Base-by-base conservation (phyloP, 2,329 filamentous ascomycete genomes). In the Clonostachys solani region DNA sequence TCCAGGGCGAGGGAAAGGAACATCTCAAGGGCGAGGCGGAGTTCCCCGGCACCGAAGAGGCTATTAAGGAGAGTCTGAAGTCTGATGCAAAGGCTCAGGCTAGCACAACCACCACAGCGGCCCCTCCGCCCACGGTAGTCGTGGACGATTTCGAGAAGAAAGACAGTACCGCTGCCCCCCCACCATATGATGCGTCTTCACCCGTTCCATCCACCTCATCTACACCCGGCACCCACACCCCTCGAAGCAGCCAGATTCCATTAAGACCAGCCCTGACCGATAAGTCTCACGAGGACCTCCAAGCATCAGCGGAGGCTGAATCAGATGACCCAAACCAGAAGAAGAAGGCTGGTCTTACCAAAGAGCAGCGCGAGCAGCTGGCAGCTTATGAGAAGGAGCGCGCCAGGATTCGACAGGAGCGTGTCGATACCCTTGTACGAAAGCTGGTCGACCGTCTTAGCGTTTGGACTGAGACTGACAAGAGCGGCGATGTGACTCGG, bases 381-480 rank as follows among this genome's bases (percentile, higher is more conserved):
- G 84, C 85, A 5, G 92, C 89, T 4, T 92, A 91, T 60, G 94
- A 99, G 63, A 78, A 83, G 54, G 92, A 99, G 73, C 85, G 94
- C 18, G 83, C 85, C 50, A 81, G 79, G 56, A 83, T 95, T 52
- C 87, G 94, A 40, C 84, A 96, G 62, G 91, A 99, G 68, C 89
- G 94, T 51, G 89, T 99, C 23, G 83, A 90, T 50, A 94, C 83
- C 7, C 79, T 99, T 15, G 77, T 84, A 12, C 83, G 84, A 64
- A 97, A 97, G 72, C 80, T 99, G 19, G 72, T 94, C 50, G 90
- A 96, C 65, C 87, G 92, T 49, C 82, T 97, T 61, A 92, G 86
- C 54, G 84, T 97, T 40, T 97, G 92, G 92, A 96, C 94, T 6
- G 94, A 99, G 74, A 96, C 92, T 5, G 94, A 97, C 71, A 95